Base-by-base conservation (phyloP, 176 grass and related monocot genomes). In the Eragrostis curvula region DNA sequence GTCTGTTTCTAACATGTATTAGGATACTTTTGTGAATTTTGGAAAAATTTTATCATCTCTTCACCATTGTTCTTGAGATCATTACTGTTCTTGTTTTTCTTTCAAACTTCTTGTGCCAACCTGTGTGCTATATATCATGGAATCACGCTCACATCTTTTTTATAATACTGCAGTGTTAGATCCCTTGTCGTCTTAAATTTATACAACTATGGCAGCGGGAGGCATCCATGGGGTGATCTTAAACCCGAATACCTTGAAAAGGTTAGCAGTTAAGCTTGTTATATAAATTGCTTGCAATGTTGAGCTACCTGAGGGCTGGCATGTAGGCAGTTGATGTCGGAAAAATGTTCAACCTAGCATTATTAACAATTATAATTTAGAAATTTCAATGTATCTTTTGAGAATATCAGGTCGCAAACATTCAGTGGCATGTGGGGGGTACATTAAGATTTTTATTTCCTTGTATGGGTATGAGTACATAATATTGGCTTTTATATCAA, bases 141-240 rank as follows among this genome's bases (percentile, higher is more conserved):
- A 71, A 47, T 17, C 40, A 18, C 18, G 7, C 88, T 89, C 23
- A 70, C 58, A 25, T 51, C 25, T 74, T 55, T 13, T 11, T 25
- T 3, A 7, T 79, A 47, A 55, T 39, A 52, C 2, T 95, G 84
- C 96, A 98, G 96, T 55, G 90, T 98, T 52, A 95, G 96, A 86
- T 92, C 96, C 36, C 68, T 98, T 68, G 96, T 98, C 45, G 62
- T 84, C 76, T 91, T 98, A 81, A 98, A 98, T 93, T 71, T 98
- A 17, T 56, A 84, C 84, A 98, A 89, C 48, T 98, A 98, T 20
- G 88, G 82, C 77, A 91, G 96, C 87, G 96, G 96, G 85, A 95
- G 63, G 68, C 90, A 98, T 91, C 96, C 96, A 59, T 98, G 96
- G 96, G 96, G 96, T 78, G 83, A 93, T 89, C 96, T 94, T 68